Conservation (phyloP, 441 rosid genomes). For the Geranium incanum region DNA sequence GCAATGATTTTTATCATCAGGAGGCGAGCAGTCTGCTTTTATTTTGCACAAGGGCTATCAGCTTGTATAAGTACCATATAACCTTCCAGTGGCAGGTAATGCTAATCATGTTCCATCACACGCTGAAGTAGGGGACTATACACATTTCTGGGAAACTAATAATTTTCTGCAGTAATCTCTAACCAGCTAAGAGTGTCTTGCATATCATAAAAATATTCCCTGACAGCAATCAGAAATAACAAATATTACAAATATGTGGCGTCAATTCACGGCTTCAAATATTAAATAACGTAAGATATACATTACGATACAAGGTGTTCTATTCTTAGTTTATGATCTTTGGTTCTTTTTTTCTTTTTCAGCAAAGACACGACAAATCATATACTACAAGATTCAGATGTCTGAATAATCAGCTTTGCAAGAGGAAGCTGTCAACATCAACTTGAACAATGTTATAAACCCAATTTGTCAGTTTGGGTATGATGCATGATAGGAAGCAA, state of each 20-base stretch:
- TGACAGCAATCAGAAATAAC: conserved; percentile 17
- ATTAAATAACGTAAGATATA: too few relatives aligned
- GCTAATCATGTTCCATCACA: conserved; percentile 27
- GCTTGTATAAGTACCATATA: conserved; percentile 10
- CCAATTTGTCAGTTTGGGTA: background rate
- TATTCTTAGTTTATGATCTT: too few relatives aligned
- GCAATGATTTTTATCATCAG: background rate
- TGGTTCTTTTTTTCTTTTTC: background rate
- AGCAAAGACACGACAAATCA: background rate
- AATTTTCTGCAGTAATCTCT: conserved; percentile 17
- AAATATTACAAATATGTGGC: conserved; percentile 8
- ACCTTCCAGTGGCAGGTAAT: conserved; percentile 5
- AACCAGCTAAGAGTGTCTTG: conserved; percentile 15
- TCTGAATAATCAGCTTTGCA: conserved; percentile 6
- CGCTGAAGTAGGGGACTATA: conserved; percentile 11
- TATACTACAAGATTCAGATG: too few relatives aligned
- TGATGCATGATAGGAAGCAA: background rate
- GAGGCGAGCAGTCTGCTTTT: background rate
- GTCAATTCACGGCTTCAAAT: background rate
- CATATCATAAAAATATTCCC: conserved; percentile 9
- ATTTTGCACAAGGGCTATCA: background rate
- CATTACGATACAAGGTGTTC: too few relatives aligned
- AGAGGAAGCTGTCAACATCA: background rate
- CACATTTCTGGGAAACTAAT: conserved; percentile 16
- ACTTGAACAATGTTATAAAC: background rate